Evolutionary conservation across 2,329 filamentous ascomycete genomes (phyloP).

Genomic region (Orbilia ellipsospora): DNA sequence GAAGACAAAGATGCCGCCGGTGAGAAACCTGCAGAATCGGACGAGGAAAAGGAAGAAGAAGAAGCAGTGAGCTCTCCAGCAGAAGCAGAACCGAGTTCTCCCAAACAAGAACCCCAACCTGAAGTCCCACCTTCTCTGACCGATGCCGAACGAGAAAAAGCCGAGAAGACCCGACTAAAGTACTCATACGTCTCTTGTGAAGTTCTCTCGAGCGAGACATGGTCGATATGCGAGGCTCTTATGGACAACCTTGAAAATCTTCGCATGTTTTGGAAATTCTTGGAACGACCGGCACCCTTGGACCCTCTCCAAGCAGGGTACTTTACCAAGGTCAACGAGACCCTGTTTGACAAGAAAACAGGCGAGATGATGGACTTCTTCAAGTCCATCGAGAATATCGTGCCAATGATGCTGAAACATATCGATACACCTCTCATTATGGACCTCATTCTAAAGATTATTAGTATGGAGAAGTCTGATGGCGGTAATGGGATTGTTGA

Average conservation of each 20-base stretch:
- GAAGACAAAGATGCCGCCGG: slow-evolving; percentile 65
- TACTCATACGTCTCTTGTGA: slow-evolving; percentile 95
- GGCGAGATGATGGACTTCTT: slow-evolving; percentile 95
- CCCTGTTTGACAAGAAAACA: slow-evolving; percentile 96
- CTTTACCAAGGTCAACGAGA: slow-evolving; percentile 98
- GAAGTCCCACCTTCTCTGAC: slow-evolving; percentile 63
- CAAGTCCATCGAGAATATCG: slow-evolving; percentile 81
- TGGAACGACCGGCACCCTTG: slow-evolving; percentile 83
- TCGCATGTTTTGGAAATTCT: slow-evolving; percentile 88
- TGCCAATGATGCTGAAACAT: slow-evolving; percentile 87
- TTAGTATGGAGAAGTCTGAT: slow-evolving; percentile 92
- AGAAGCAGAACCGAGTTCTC: slow-evolving; percentile 49
- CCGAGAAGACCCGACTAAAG: slow-evolving; percentile 89
- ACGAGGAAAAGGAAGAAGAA: slow-evolving; percentile 66
- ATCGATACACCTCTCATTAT: slow-evolving; percentile 98
- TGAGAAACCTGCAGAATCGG: slow-evolving; percentile 63
- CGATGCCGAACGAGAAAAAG: slow-evolving; percentile 74
- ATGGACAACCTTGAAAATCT: slow-evolving; percentile 84
- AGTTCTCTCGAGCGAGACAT: slow-evolving; percentile 92
- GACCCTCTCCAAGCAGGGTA: slow-evolving; percentile 96
- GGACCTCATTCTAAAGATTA: slow-evolving; percentile 96
- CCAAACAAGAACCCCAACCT: slow-evolving; percentile 59
- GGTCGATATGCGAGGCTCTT: slow-evolving; percentile 93
- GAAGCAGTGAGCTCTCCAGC: slow-evolving; percentile 38
- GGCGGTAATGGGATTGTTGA: slow-evolving; percentile 93